Percentiles rank a stretch among this genome's conserved stretches.
Conservation (phyloP, 305 asterid species). For the Fraxinus nigra region DNA sequence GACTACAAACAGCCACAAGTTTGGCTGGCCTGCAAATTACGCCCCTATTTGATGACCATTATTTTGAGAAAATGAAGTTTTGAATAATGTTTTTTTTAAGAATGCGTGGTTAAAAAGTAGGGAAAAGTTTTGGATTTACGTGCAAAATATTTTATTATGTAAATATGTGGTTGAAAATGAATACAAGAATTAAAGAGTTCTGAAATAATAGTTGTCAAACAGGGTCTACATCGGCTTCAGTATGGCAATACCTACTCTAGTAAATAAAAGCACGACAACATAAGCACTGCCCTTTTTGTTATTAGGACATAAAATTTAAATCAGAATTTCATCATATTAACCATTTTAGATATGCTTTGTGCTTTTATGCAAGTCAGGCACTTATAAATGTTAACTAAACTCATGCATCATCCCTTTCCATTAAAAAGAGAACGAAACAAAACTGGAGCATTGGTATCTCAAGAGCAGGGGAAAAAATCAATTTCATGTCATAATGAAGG, state of each 20-base stretch:
- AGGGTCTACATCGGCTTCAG: neutral
- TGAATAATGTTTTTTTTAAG: no score
- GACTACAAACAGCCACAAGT: conserved; percentile 3
- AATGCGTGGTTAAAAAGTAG: no score
- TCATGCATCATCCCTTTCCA: conserved; percentile 4
- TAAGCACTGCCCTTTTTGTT: neutral
- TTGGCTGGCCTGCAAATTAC: conserved; percentile 4
- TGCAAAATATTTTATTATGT: no score
- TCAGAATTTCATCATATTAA: neutral
- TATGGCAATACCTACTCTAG: neutral
- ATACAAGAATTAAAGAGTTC: no score
- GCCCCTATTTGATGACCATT: no score
- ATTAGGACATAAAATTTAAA: neutral
- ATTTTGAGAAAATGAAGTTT: no score
- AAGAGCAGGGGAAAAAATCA: neutral
- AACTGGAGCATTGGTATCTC: neutral
- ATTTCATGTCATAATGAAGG: neutral
- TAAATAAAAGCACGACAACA: neutral
- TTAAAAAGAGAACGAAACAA: neutral
- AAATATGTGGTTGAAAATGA: no score
- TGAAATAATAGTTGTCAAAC: no score
- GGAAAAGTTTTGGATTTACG: no score
- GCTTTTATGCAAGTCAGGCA: neutral
- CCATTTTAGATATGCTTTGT: neutral
- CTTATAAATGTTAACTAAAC: neutral